Evolutionary conservation across 2,329 filamentous ascomycete genomes (phyloP).

Genomic region (Huntiella moniliformis): DNA sequence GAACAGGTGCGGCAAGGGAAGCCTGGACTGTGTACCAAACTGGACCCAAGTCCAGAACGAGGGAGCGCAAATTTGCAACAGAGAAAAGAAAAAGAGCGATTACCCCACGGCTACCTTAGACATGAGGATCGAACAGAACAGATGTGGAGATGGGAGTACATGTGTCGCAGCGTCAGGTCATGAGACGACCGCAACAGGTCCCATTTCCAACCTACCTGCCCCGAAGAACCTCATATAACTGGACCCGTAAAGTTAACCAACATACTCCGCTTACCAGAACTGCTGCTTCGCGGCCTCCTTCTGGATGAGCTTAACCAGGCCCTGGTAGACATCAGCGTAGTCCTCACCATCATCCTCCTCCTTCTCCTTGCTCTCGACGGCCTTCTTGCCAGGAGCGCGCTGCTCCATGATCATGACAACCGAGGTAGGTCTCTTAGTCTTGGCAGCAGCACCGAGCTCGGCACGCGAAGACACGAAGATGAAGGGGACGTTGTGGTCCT

Average conservation of each 20-base stretch:
- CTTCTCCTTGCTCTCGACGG: slow-evolving; percentile 25
- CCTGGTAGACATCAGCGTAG: slow-evolving; percentile 44
- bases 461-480: slow-evolving; percentile 85
- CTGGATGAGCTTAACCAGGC: slow-evolving; percentile 45
- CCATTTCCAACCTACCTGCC: neutral
- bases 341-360: slow-evolving; percentile 35
- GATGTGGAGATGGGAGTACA: neutral
- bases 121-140: neutral
- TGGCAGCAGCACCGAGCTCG: slow-evolving; percentile 81
- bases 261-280: slow-evolving; percentile 20
- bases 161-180: neutral
- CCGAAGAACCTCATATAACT: neutral
- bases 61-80: neutral
- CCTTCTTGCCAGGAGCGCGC: slow-evolving; percentile 27
- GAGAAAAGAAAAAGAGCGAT: neutral
- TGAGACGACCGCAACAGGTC: neutral
- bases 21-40: neutral
- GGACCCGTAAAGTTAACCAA: neutral
- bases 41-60: neutral
- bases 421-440: slow-evolving; percentile 89
- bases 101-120: neutral
- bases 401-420: slow-evolving; percentile 74
- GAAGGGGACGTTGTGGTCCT: slow-evolving; percentile 95
- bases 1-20: neutral
- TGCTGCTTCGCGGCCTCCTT: slow-evolving; percentile 44